Base-by-base conservation (phyloP, 2,329 filamentous ascomycete genomes). In the Dactylellina cionopaga region DNA sequence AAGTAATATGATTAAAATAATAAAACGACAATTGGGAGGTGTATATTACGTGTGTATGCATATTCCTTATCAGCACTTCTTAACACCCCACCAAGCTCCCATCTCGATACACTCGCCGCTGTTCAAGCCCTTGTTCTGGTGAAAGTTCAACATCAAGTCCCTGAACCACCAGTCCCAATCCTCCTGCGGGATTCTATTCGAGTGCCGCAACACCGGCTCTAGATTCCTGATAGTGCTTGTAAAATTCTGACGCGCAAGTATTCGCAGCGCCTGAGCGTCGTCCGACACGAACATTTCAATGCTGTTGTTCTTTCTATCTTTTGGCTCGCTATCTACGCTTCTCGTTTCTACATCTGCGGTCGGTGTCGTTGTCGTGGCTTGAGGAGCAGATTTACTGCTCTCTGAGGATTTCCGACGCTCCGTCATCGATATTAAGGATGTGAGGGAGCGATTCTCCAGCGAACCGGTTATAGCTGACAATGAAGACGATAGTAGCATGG, bases 161-260 rank as follows among this genome's bases (percentile, higher is more conserved):
- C 89, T 88, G 81, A 91, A 88, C 93, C 93, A 97, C 41, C 88
- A 84, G 79, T 96, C 91, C 92, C 92, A 97, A 81, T 97, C 93
- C 76, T 96, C 92, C 78, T 91, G 88, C 77, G 90, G 92, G 83
- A 96, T 96, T 11, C 90, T 90, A 78, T 90, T 96, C 46, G 88
- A 87, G 77, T 96, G 90, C 76, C 90, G 87, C 76, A 97, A 82
- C 68, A 95, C 82, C 3, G 92, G 91, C 80, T 97, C 93, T 77
- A 97, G 82, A 74, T 89, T 90, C 79, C 89, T 86, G 64, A 89
- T 76, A 41, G 78, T 55, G 39, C 75, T 74, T 10, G 75, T 75
- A 25, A 78, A 77, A 5, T 64, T 75, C 41, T 78, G 71, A 25
- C 74, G 75, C n/a, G 76, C 75, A 13, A 77, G 65, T 33, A 74